Evolutionary conservation across 306 rosid species (phyloP).

Genomic region (Ormosia semicastrata): DNA sequence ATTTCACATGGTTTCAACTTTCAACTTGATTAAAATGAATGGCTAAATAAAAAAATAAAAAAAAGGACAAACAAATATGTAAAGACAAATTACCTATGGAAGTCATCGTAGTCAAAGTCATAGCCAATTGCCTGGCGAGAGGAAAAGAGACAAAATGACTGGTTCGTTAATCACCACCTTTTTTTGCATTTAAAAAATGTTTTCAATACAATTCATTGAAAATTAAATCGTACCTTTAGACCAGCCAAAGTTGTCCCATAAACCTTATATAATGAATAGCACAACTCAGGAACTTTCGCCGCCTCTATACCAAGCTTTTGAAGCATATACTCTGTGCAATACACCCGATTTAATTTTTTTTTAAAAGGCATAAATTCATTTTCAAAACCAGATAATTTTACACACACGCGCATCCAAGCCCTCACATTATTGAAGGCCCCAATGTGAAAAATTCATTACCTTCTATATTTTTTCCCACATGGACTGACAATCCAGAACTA

Average conservation of each 20-base stretch:
- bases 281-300: slow-evolving; percentile 53
- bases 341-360: not conserved
- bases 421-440: not conserved
- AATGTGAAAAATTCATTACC: slow-evolving; percentile 36
- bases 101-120: slow-evolving; percentile 63
- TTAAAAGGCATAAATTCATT: not conserved
- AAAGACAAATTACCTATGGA: slow-evolving; percentile 55
- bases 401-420: not conserved
- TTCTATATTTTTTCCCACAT: slow-evolving; percentile 60
- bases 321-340: slow-evolving; percentile 60
- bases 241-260: slow-evolving; percentile 97
- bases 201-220: not conserved
- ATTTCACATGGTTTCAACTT: not conserved
- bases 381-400: not conserved
- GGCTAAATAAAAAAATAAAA: not conserved
- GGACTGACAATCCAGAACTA: slow-evolving; percentile 62
- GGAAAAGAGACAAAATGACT: slow-evolving; percentile 12
- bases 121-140: slow-evolving; percentile 71
- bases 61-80: not conserved
- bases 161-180: not conserved
- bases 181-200: not conserved
- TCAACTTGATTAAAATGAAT: slow-evolving; percentile 1
- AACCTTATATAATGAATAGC: slow-evolving; percentile 56
- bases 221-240: slow-evolving; percentile 56
- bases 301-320: slow-evolving; percentile 71